Percentiles rank a stretch among this genome's conserved stretches.
Conservation (phyloP, 148 eudicot genomes). For the Camellia granthamiana region DNA sequence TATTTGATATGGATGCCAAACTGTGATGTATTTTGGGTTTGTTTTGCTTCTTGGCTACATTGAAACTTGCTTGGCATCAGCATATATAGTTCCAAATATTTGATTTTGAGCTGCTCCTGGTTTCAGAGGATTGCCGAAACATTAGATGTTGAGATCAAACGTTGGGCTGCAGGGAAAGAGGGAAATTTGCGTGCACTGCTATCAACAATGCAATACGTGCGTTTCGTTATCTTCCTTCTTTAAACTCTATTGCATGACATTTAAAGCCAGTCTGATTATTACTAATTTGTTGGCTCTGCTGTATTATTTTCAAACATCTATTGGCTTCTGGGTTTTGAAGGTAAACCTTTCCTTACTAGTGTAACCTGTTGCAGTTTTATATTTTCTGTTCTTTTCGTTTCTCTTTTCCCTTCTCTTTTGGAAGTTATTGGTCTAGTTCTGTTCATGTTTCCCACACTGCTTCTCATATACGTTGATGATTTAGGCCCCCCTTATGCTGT, state of each 20-base stretch:
- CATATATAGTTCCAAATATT: background rate
- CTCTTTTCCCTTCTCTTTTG: background rate
- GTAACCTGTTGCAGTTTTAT: background rate
- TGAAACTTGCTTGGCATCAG: conserved; percentile 1
- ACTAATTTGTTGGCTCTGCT: background rate
- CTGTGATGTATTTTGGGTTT: background rate
- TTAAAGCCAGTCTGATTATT: background rate
- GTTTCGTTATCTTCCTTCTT: conserved; percentile 16
- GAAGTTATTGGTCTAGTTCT: conserved; percentile 8
- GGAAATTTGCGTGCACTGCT: conserved; percentile 70
- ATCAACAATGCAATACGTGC: conserved; percentile 69
- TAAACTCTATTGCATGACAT: background rate
- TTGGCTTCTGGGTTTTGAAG: background rate
- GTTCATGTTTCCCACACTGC: background rate
- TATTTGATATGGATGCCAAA: conserved; percentile 10
- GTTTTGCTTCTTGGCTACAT: background rate
- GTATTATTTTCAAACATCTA: conserved; percentile 1
- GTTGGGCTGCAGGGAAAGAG: conserved; percentile 75
- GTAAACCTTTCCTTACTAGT: background rate
- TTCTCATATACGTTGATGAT: background rate
- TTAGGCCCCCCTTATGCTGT: background rate
- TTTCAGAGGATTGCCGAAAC: conserved; percentile 60
- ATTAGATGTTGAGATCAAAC: conserved; percentile 60
- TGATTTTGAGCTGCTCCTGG: conserved; percentile 12
- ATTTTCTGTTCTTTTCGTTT: background rate